Evolutionary conservation across 352 stramenopile species (phyloP), one percentile per base, ranked within the genome.

Genomic region (Phytophthora parvispora): DNA sequence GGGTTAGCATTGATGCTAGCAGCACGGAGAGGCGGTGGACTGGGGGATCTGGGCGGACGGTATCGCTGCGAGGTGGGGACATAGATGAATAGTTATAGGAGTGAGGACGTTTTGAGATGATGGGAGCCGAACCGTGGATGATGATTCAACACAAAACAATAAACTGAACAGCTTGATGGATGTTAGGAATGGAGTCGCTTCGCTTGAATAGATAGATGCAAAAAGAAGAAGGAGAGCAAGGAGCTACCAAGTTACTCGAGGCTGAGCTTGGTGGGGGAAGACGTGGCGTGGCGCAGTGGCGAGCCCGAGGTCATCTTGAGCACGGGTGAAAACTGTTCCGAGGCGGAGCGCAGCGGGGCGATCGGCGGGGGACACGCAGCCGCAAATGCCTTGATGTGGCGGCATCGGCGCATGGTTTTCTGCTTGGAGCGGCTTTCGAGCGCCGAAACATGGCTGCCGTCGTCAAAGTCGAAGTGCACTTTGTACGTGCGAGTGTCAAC

Each of bases 381-480:
- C 15, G 84, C 51, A 34, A 91, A 92, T 16, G 81, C 72, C 59
- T 90, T 89, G 57, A 93, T 89, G 6, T 77, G 63, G 2, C 72
- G 73, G 66, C 83, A 93, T 18, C 83, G 77, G 49, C 75, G 61
- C 36, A 88, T 61, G 1, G 81, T 83, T 64, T 87, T 85, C 43
- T 77, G 73, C 79, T 90, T 91, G 72, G 72, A 90, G 18, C 84
- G 81, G 16, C 69, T 72, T 47, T 93, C 84, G 29, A 93, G 71
- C 10, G 75, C 80, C 42, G 77, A 78, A 4, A 83, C 73, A 54
- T 90, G 75, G 5, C 68, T 69, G 18, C 80, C 83, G 48, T 93
- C 81, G 55, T 87, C 72, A 62, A 93, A 93, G 43, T 93, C 84
- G 58, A 93, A 91, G 58, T 90, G 77, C 18, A 93, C 74, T 55